Evolutionary conservation across 129 eudicot species (phyloP), one percentile per base, ranked within the genome.

Genomic region (Artemisia argyi): DNA sequence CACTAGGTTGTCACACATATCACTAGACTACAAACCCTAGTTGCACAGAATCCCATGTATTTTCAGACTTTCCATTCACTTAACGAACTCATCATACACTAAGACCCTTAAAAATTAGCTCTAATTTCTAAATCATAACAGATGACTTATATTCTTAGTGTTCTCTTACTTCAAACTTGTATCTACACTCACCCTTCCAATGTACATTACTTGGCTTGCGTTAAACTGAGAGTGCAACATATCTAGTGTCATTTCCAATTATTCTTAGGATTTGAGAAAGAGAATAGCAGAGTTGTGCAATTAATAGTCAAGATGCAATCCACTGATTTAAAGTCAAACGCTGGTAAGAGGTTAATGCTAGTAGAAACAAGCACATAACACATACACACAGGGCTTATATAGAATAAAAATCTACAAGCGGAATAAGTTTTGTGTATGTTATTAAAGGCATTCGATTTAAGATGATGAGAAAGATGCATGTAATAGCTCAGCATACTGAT

Each of bases 1-100:
- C 46, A 39, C 46, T 39, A 0, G 46, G 46, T 7, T 39, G 11
- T 11, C 11, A 11, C 10, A 7, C 46, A 39, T 39, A 7, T 8
- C 46, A 39, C 46, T 39, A 39, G 46, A 7, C 46, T 8, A 8
- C 46, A 39, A 39, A 10, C 44, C 46, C 46, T 39, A 8, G 46
- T 39, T 59, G 32, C 65, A 59, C 65, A 59, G 3, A 59, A 11
- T 24, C 35, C 42, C 7, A 13, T 60, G 65, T 39, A 39, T 73
- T 61, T 50, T 19, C 19, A 54, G 42, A 39, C 46, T 19, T n/a
- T 14, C 11, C 66, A 35, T 42, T 52, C 20, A 32, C 24, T 74
- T 64, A 73, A 62, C 26, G 53, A 15, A 65, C 15, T 39, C 56
- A 54, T 62, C 39, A 61, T 39, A 65, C 72, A 64, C 53, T 46